Evolutionary conservation across 768 basidiomycete genomes (phyloP).

Genomic region (Termitomyces sp.): DNA sequence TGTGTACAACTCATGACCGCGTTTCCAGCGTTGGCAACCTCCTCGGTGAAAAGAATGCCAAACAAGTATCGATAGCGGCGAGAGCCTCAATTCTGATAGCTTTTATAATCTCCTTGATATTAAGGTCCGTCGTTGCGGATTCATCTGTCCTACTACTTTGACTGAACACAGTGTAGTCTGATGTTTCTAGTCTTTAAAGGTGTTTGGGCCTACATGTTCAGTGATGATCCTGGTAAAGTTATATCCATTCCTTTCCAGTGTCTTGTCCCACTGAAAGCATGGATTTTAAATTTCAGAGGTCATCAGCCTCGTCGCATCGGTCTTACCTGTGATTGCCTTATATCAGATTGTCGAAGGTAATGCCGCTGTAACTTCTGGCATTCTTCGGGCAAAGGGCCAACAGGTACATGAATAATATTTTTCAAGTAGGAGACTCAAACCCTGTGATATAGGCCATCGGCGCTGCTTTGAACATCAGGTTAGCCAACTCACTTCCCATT

Average conservation of each 20-base stretch:
- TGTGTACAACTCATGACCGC: neutral
- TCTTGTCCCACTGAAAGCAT: neutral
- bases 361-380: conserved; percentile 62
- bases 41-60: conserved; percentile 10
- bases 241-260: neutral
- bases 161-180: conserved; percentile 28
- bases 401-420: conserved; percentile 37
- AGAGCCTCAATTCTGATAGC: conserved; percentile 62
- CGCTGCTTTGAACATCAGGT: conserved; percentile 76
- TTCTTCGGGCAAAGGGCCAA: conserved; percentile 82
- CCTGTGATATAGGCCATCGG: conserved; percentile 48
- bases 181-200: conserved; percentile 57
- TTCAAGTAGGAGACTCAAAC: neutral
- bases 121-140: neutral
- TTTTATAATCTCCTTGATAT: conserved; percentile 28
- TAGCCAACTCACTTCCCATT: conserved; percentile 11
- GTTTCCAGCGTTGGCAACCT: conserved; percentile 11
- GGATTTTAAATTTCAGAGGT: conserved; percentile 33
- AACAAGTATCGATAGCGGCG: conserved; percentile 21
- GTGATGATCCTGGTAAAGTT: conserved; percentile 50
- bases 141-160: neutral
- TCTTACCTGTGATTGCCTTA: conserved; percentile 71
- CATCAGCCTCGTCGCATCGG: conserved; percentile 56
- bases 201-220: conserved; percentile 75
- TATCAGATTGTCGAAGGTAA: conserved; percentile 85